Evolutionary conservation across 345 rosid genomes (phyloP).

Genomic region (Linum tenue): DNA sequence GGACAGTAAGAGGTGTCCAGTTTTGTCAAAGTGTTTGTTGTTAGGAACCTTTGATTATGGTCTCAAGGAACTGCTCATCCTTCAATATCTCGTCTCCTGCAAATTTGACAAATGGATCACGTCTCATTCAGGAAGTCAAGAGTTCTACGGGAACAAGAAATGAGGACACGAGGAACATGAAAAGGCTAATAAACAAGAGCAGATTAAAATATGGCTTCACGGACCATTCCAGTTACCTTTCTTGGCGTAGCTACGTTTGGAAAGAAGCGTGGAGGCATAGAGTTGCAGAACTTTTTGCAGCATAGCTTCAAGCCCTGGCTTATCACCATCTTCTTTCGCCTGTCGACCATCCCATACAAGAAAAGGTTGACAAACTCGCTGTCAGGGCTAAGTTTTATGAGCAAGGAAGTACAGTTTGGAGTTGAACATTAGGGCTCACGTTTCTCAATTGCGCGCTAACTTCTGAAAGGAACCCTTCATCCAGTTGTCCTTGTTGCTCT

Average conservation of each 20-base stretch:
- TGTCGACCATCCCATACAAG: conserved; percentile 16
- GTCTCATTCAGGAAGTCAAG: background rate
- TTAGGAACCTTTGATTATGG: conserved; percentile 56
- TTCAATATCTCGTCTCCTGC: conserved; percentile 68
- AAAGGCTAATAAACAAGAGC: background rate
- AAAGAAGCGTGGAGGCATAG: conserved; percentile 69
- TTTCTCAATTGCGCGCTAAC: conserved; percentile 84
- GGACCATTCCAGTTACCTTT: conserved; percentile 39
- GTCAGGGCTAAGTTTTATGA: too few relatives aligned
- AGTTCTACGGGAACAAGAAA: background rate
- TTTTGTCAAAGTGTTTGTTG: background rate
- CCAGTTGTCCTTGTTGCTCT: conserved; percentile 73
- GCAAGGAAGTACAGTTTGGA: too few relatives aligned
- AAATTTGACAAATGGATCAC: conserved; percentile 3
- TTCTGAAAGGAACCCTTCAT: conserved; percentile 89
- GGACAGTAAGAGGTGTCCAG: background rate
- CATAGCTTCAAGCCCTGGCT: conserved; percentile 90
- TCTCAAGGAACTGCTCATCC: conserved; percentile 66
- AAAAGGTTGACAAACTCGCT: too few relatives aligned
- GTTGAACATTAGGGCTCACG: conserved; percentile 27
- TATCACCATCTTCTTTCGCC: conserved; percentile 87
- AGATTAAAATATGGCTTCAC: background rate
- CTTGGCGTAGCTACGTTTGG: conserved; percentile 86
- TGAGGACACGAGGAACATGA: conserved; percentile 1
- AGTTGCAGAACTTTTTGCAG: conserved; percentile 83